A percentile compares a stretch with the other conserved stretches of the same genome.
phyloP scores from a whole-genome alignment of 768 basidiomycete genomes.

The Calocera cornea region DNA sequence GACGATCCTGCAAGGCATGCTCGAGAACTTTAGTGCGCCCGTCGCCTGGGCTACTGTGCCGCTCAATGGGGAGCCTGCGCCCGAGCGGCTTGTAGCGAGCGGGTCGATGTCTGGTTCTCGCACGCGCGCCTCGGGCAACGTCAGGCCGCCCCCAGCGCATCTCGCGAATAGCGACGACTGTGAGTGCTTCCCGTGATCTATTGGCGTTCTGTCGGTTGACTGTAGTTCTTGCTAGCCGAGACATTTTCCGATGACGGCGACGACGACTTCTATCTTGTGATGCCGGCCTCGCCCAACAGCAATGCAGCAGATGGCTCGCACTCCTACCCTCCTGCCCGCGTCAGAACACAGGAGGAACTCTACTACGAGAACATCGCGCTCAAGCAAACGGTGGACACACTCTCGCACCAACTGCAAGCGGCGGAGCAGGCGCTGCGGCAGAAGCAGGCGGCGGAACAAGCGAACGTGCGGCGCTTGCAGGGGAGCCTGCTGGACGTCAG shows the following conservation, averaged over 20 bases:
- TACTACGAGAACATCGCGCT: neutral
- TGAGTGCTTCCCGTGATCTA: neutral
- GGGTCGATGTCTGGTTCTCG: too few relatives aligned
- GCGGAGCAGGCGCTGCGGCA: neutral
- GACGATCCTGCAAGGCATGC: conserved; percentile 74
- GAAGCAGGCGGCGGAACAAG: neutral
- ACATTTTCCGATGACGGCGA: neutral
- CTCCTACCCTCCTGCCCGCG: neutral
- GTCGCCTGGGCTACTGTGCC: conserved; percentile 76
- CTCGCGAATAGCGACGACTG: neutral
- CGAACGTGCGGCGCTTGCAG: neutral
- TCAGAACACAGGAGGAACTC: neutral
- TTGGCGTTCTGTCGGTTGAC: too few relatives aligned
- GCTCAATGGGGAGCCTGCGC: conserved; percentile 22
- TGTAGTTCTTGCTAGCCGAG: neutral
- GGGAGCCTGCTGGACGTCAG: neutral
- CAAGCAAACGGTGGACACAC: neutral
- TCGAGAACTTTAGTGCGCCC: conserved; percentile 71
- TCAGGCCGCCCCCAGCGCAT: neutral
- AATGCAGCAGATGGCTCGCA: neutral
- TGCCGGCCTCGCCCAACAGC: neutral
- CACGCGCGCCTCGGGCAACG: too few relatives aligned
- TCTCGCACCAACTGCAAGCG: neutral
- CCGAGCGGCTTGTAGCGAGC: neutral
- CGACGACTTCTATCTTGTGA: neutral